A percentile compares a stretch with the other conserved stretches of the same genome.
Evolutionary conservation across 352 stramenopile species (phyloP).

Genomic region (Globisporangium polare): DNA sequence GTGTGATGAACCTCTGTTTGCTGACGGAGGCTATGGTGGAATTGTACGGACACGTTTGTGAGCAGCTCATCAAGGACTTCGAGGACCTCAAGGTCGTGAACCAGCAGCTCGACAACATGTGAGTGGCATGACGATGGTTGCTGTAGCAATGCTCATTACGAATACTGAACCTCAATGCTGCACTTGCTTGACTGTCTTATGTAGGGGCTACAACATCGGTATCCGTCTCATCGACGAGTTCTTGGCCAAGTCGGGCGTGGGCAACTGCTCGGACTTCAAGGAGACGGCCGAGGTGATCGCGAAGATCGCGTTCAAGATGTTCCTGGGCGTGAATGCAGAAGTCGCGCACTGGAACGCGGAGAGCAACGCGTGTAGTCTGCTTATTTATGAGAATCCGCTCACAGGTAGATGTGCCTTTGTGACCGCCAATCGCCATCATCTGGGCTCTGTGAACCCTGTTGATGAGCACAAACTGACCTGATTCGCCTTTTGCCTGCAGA

Average conservation of each 20-base stretch:
- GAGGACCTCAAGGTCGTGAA: constrained; percentile 95
- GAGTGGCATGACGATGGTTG: constrained; percentile 8
- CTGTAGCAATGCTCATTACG: not conserved
- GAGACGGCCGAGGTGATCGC: constrained; percentile 95
- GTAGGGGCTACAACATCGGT: constrained; percentile 95
- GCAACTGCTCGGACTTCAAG: constrained; percentile 83
- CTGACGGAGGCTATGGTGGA: not conserved
- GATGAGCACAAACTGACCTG: not conserved
- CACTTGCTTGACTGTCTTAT: not conserved
- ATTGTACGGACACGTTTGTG: not conserved
- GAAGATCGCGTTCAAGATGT: constrained; percentile 98
- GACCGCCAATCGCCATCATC: no score
- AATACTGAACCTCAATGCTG: not conserved
- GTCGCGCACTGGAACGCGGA: constrained; percentile 89
- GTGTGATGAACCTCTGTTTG: not conserved
- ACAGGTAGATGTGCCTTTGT: no score
- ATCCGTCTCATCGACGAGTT: constrained; percentile 98
- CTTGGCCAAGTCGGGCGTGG: constrained; percentile 92
- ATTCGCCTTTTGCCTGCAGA: constrained; percentile 33
- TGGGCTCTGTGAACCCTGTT: not conserved
- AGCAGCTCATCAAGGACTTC: constrained; percentile 93
- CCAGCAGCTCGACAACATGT: constrained; percentile 95
- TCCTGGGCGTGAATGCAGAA: constrained; percentile 94
- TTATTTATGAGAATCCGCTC: constrained; percentile 96
- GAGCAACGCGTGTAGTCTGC: constrained; percentile 86